These are phyloP conservation scores for Plasmodium coatneyi DNA, from an alignment of 169 alveolate genomes.

Conservation along the genomic window DNA sequence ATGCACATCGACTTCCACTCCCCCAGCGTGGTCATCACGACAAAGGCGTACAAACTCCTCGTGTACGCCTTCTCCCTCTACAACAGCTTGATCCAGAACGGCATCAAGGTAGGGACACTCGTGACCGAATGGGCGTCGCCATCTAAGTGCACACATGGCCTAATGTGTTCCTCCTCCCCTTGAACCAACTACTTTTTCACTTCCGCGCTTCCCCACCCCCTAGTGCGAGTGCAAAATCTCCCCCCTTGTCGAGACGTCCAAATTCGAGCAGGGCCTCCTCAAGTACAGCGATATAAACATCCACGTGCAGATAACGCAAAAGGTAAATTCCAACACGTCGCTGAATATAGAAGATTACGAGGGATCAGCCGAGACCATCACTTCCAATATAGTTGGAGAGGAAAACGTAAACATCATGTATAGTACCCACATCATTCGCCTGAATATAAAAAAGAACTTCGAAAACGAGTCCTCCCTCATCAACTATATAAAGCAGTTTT, in stretches of 20 bases:
- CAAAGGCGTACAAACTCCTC: constrained; percentile 56
- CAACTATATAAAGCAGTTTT: constrained; percentile 59
- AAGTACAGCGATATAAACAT: constrained; percentile 47
- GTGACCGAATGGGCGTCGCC: neutral
- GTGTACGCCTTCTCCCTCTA: constrained; percentile 60
- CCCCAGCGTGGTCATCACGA: constrained; percentile 67
- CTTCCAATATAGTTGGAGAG: neutral
- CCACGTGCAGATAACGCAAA: constrained; percentile 66
- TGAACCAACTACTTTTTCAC: neutral
- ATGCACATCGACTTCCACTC: constrained; percentile 54
- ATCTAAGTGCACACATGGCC: neutral
- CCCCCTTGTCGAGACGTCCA: constrained; percentile 54
- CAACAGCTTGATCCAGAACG: constrained; percentile 31
- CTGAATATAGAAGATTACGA: constrained; percentile 19
- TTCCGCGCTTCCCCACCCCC: no score
- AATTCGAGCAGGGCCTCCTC: constrained; percentile 46
- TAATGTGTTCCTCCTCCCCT: neutral
- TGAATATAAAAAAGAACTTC: constrained; percentile 63
- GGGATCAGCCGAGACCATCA: constrained; percentile 5
- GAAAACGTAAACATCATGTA: constrained; percentile 37
- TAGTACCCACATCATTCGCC: constrained; percentile 29
- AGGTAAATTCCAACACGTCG: constrained; percentile 14
- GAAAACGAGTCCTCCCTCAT: constrained; percentile 57
- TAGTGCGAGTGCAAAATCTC: constrained; percentile 69
- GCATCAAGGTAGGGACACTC: constrained; percentile 18